These are phyloP conservation scores for Kondoa subrosea DNA, from an alignment of 768 basidiomycete genomes.

Conservation along the genomic window DNA sequence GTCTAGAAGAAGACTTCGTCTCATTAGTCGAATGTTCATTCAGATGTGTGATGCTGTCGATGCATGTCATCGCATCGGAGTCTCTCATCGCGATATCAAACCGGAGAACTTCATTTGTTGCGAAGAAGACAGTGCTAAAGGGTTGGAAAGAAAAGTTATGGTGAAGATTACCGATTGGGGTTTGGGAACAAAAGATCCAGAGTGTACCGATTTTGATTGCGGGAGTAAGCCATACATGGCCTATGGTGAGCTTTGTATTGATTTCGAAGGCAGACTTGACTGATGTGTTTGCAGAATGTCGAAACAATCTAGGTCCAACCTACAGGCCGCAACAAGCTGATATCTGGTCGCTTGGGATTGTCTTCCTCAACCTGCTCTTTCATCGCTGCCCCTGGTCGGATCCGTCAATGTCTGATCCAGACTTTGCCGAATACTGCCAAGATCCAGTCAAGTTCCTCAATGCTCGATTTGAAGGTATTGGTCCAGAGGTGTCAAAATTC, in stretches of 20 bases:
- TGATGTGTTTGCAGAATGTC: slow-evolving; percentile 48
- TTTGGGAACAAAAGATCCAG: slow-evolving; percentile 68
- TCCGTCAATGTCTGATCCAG: slow-evolving; percentile 61
- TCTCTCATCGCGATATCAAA: slow-evolving; percentile 96
- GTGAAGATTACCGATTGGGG: slow-evolving; percentile 98
- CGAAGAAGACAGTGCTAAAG: slow-evolving; percentile 21
- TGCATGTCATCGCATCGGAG: slow-evolving; percentile 72
- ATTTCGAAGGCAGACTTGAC: slow-evolving; percentile 1
- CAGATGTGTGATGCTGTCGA: slow-evolving; percentile 99
- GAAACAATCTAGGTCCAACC: slow-evolving; percentile 87
- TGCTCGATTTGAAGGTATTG: slow-evolving; percentile 57
- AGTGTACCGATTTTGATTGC: slow-evolving; percentile 92
- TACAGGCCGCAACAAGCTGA: slow-evolving; percentile 90
- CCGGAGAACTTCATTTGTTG: slow-evolving; percentile 43
- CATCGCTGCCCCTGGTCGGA: slow-evolving; percentile 98
- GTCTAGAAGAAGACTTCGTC: slow-evolving; percentile 66
- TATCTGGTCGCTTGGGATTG: slow-evolving; percentile 97
- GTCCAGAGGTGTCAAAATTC: slow-evolving; percentile 59
- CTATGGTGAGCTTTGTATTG: slow-evolving; percentile 47
- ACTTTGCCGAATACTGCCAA: slow-evolving; percentile 62
- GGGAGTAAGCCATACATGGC: slow-evolving; percentile 99
- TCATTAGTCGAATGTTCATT: slow-evolving; percentile 91
- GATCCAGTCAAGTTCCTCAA: slow-evolving; percentile 75
- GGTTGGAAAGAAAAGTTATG: slow-evolving; percentile 40
- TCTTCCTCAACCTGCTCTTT: slow-evolving; percentile 98